These are phyloP conservation scores for Magnusiomyces clavatus DNA, from an alignment of 1,139 yeast species.

Conservation along the genomic window DNA sequence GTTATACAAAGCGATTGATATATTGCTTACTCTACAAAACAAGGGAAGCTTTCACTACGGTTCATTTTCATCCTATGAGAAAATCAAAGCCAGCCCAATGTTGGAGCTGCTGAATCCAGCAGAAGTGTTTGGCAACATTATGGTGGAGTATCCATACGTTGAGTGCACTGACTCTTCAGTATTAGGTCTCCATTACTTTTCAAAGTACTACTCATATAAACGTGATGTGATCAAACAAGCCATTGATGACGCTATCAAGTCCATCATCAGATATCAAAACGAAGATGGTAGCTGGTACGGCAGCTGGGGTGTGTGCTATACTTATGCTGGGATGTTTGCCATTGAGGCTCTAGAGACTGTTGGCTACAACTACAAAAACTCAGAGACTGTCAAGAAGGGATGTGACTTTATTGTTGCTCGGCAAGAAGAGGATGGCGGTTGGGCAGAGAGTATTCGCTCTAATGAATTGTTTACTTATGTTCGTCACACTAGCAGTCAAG, in stretches of 20 bases:
- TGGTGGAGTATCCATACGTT: conserved; percentile 97
- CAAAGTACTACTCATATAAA: conserved; percentile 54
- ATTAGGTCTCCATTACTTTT: conserved; percentile 76
- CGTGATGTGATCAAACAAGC: conserved; percentile 56
- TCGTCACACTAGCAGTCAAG: conserved; percentile 52
- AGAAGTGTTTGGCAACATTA: conserved; percentile 93
- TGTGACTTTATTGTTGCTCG: conserved; percentile 76
- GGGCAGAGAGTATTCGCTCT: conserved; percentile 70
- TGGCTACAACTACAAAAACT: conserved; percentile 54
- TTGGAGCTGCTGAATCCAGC: conserved; percentile 85
- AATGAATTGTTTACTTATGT: conserved; percentile 82
- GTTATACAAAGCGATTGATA: conserved; percentile 64
- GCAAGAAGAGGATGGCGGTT: conserved; percentile 82
- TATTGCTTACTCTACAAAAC: conserved; percentile 63
- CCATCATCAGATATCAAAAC: conserved; percentile 59
- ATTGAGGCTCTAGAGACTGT: conserved; percentile 78
- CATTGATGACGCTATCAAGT: conserved; percentile 64
- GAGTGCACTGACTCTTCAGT: conserved; percentile 97
- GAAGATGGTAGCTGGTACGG: conserved; percentile 97
- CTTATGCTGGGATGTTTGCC: conserved; percentile 98
- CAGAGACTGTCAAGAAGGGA: conserved; percentile 57
- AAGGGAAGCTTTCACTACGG: conserved; percentile 77
- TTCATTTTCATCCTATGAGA: conserved; percentile 88
- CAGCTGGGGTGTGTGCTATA: conserved; percentile 95
- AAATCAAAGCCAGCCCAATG: conserved; percentile 71